These are phyloP conservation scores for Puccinia hordei DNA, from an alignment of 1,284 basidiomycete species.

Conservation along the genomic window DNA sequence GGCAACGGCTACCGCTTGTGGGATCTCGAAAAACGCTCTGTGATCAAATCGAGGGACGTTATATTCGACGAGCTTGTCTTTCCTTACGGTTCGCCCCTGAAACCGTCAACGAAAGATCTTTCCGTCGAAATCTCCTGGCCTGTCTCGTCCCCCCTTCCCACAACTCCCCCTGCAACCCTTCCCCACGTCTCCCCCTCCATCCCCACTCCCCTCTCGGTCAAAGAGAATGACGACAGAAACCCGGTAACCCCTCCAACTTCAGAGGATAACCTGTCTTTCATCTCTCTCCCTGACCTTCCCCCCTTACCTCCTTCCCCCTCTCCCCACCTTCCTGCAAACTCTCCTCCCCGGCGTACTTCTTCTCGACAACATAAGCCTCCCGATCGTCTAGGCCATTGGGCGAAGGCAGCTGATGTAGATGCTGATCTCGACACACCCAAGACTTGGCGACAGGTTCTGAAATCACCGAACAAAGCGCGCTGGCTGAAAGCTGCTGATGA, in stretches of 20 bases:
- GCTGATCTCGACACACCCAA: too few species aligned
- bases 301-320: too few species aligned
- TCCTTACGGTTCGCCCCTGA: background rate
- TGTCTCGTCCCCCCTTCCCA: too few species aligned
- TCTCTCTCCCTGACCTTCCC: background rate
- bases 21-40: background rate
- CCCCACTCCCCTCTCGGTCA: background rate
- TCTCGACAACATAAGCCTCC: too few species aligned
- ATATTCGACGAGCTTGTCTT: background rate
- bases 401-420: too few species aligned
- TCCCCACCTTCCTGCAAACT: too few species aligned
- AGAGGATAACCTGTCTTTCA: background rate
- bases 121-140: background rate
- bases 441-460: too few species aligned
- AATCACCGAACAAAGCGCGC: too few species aligned
- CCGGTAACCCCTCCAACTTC: background rate
- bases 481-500: too few species aligned
- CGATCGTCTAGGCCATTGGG: too few species aligned
- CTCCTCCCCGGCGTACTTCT: too few species aligned
- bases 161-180: background rate
- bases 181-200: background rate
- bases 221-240: slow-evolving; percentile 1
- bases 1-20: background rate
- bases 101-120: background rate
- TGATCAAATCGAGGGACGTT: background rate